Conservation (phyloP, 1,139 yeast species). For the Sugiyamaella paludigena region DNA sequence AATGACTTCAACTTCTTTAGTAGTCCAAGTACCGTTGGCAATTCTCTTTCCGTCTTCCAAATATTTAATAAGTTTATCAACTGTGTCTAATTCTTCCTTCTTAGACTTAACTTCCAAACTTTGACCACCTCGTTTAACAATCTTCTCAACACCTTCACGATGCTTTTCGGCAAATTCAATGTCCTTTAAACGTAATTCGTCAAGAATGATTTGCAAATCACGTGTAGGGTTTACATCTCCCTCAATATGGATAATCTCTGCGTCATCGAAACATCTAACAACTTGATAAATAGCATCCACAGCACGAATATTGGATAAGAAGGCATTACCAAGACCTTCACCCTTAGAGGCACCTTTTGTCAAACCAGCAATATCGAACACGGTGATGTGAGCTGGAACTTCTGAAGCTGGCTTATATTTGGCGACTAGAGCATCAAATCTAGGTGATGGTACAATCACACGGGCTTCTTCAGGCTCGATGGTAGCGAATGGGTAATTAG, state of each 20-base stretch:
- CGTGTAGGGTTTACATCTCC: constrained; percentile 97
- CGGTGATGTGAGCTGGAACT: constrained; percentile 91
- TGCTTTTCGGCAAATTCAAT: constrained; percentile 92
- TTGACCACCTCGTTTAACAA: constrained; percentile 88
- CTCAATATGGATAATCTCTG: constrained; percentile 96
- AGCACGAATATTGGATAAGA: constrained; percentile 95
- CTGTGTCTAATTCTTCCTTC: constrained; percentile 86
- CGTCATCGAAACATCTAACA: constrained; percentile 96
- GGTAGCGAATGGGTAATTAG: constrained; percentile 97
- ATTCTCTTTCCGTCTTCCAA: constrained; percentile 86
- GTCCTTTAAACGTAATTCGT: constrained; percentile 93
- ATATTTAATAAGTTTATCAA: constrained; percentile 68
- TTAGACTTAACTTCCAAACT: constrained; percentile 91
- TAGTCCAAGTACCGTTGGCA: constrained; percentile 86
- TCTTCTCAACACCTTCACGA: constrained; percentile 80
- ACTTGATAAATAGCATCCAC: constrained; percentile 98
- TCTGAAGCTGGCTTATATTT: constrained; percentile 79
- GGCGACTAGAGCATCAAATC: constrained; percentile 72
- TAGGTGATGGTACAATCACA: constrained; percentile 90
- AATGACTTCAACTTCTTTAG: constrained; percentile 85
- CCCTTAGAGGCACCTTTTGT: constrained; percentile 97
- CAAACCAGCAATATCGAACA: constrained; percentile 96
- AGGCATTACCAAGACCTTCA: constrained; percentile 97
- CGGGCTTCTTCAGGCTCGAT: constrained; percentile 99
- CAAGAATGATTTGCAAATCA: constrained; percentile 88